Evolutionary conservation across 345 rosid genomes (phyloP).

Genomic region (Sisymbrium altissimum): DNA sequence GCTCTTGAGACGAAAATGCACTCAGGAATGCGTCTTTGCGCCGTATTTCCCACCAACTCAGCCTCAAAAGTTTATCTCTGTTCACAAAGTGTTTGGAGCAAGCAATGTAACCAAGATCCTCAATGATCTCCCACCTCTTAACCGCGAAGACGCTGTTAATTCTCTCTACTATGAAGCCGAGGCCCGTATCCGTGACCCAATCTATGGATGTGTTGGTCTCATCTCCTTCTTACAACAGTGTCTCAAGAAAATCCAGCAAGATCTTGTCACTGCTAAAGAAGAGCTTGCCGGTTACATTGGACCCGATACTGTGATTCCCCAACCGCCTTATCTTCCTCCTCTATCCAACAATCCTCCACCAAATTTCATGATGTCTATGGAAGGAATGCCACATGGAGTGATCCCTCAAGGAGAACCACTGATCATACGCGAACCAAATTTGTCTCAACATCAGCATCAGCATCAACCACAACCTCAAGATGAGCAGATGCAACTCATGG

Average conservation of each 20-base stretch:
- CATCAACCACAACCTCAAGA: conserved; percentile 41
- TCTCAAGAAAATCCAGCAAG: conserved; percentile 49
- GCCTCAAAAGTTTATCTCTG: conserved; percentile 56
- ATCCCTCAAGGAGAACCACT: conserved; percentile 33
- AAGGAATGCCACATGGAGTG: conserved; percentile 44
- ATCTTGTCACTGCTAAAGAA: conserved; percentile 51
- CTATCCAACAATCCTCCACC: conserved; percentile 39
- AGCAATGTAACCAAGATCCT: conserved; percentile 78
- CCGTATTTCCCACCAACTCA: conserved; percentile 82
- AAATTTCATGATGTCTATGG: conserved; percentile 45
- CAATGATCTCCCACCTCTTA: conserved; percentile 46
- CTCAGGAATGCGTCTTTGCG: conserved; percentile 75
- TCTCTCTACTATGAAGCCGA: conserved; percentile 80
- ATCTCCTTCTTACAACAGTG: conserved; percentile 65
- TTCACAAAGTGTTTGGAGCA: conserved; percentile 66
- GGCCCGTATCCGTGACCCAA: conserved; percentile 79
- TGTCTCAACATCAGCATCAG: conserved; percentile 29
- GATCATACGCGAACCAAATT: conserved; percentile 39
- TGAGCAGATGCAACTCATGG: conserved; percentile 47
- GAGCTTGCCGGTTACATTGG: conserved; percentile 56
- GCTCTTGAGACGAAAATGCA: conserved; percentile 67
- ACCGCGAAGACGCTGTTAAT: conserved; percentile 73
- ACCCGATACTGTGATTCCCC: conserved; percentile 38
- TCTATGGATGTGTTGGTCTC: conserved; percentile 77
- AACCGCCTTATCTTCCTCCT: conserved; percentile 39